Base-by-base conservation (phyloP, 75 land plant species). In the Picea sitchensis region DNA sequence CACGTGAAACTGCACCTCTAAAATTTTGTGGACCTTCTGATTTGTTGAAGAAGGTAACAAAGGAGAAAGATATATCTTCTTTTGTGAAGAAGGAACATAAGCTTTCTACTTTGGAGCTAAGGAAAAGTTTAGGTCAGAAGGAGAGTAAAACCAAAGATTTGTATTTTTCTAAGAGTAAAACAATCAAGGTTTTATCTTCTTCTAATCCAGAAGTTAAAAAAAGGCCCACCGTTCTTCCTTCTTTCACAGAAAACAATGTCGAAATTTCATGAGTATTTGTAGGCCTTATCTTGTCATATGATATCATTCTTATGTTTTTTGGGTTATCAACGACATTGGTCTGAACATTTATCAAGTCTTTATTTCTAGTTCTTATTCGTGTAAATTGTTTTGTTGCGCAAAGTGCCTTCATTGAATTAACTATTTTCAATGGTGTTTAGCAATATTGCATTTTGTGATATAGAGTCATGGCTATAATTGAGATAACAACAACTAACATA, bases 381-480 rank as follows among this genome's bases (percentile, higher is more conserved):
- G 38, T 36, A 36, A 36, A 36, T 36, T 36, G 38, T 2, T 36
- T 36, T 36, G 38, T 36, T 36, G 38, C 2, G 38, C 38, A 36
- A 36, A 5, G 2, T 23, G 65, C 13, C 26, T 63, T 63, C 6
- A 5, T 13, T 21, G 14, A 60, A 58, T 26, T 6, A 57, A 75
- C 31, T 63, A 11, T 31, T 64, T 81, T 12, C 13, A 65, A 20
- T 32, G 21, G 30, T 75, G 65, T 31, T 76, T 61, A 61, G n/a
- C 54, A 2, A 36, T 38, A 14, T 73, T 80, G 11, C 57, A 41
- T 80, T 80, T 14, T 65, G 21, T 30, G 56, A 59, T 79, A 82
- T 80, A 93, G 95, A 74, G 58, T 91, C 13, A 14, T 59, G 21
- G 81, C 31, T 38, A 61, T 93, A 14, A 77, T 85, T 51, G 74